Evolutionary conservation across 2,329 filamentous ascomycete species (phyloP).

Genomic region (Coniochaeta sp.): DNA sequence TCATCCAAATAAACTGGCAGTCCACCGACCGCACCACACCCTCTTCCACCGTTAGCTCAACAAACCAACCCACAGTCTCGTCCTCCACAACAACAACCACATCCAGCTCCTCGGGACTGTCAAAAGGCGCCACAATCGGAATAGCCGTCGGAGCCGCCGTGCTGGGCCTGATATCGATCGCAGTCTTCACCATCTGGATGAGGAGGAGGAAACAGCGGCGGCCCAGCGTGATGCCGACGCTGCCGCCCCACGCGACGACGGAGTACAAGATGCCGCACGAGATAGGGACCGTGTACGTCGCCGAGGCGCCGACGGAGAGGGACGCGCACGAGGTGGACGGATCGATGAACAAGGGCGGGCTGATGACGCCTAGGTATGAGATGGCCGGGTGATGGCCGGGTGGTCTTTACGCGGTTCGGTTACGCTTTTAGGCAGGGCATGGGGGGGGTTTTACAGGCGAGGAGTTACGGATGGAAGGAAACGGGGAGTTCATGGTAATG

Average conservation of each 20-base stretch:
- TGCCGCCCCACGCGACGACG: neutral
- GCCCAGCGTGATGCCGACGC: neutral
- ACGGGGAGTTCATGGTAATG: neutral
- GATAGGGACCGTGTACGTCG: neutral
- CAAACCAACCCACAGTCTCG: neutral
- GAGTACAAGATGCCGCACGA: neutral
- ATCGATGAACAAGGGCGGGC: neutral
- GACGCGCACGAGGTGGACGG: neutral
- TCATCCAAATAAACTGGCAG: constrained; percentile 5
- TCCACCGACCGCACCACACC: neutral
- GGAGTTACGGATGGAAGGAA: neutral
- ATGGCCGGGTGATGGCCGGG: neutral
- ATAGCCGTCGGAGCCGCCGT: neutral
- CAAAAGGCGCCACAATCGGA: neutral
- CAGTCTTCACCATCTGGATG: neutral
- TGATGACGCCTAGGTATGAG: neutral
- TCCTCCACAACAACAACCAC: neutral
- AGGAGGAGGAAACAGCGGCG: neutral
- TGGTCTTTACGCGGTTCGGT: neutral
- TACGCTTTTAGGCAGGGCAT: neutral
- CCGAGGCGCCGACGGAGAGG: neutral
- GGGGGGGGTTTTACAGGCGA: neutral
- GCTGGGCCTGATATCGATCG: neutral
- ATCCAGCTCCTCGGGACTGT: neutral
- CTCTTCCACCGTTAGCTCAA: neutral